Evolutionary conservation across 2,329 filamentous ascomycete species (phyloP), one percentile per base, ranked within the genome.

Genomic region (Pyricularia sp.): DNA sequence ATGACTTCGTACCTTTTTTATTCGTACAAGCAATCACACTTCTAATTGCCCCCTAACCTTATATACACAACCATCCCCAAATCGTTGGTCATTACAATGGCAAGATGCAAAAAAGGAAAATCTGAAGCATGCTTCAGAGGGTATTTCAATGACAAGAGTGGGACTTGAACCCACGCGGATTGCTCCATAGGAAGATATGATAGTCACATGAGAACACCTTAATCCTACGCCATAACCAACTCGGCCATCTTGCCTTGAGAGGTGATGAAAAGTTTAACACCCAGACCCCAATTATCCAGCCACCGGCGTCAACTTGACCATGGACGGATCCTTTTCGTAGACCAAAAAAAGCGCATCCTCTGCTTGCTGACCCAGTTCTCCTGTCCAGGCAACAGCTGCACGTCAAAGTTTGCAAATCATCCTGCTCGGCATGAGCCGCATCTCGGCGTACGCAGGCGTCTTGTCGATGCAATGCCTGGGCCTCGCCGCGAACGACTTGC

Each of bases 211-310:
- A 28, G 14, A 71, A 69, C 71, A 78, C 72, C 72, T 73, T 73
- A 72, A 73, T 73, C 72, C 72, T 73, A 72, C 72, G 72, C 72
- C 72, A 73, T 73, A 73, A 73, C 72, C 72, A 73, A 73, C 72
- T 73, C 72, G 72, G 72, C 72, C 72, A 73, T 73, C 72, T 73
- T 69, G 69, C 71, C 71, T 31, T 26, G 10, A 63, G 5, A n/a
- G n/a, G n/a, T n/a, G n/a, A n/a, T n/a, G n/a, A n/a, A n/a, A n/a
- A n/a, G n/a, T n/a, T 42, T 14, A 42, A 4, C 36, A 1, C 6
- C 2, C 20, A 20, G 1, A n/a, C 20, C 42, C 42, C 42, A 4
- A 50, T 50, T 17, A 50, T 5, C 42, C n/a, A 20, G 42, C 2
- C 11, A 50, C 42, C 17, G 42, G 10, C 7, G 3, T 50, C 42